Evolutionary conservation across 192 early-diverging fungal genomes (phyloP).

Genomic region (Cladochytrium replicatum): DNA sequence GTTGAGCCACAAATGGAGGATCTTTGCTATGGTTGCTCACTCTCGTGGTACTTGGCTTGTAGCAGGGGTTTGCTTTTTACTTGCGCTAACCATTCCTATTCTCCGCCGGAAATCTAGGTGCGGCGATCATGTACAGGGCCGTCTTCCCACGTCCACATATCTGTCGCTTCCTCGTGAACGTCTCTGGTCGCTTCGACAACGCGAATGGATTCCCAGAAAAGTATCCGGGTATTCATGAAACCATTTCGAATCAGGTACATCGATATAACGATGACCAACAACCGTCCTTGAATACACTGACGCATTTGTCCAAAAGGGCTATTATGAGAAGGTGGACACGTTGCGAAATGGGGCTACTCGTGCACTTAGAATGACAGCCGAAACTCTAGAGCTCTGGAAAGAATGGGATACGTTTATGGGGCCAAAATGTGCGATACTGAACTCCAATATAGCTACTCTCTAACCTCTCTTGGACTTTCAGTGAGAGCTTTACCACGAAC

Average conservation of each 20-base stretch:
- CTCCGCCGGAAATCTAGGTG: neutral
- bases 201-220: neutral
- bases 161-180: neutral
- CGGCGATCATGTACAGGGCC: neutral
- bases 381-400: neutral
- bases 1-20: conserved; percentile 18
- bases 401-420: neutral
- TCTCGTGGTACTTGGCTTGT: conserved; percentile 24
- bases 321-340: conserved; percentile 1
- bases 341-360: neutral
- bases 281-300: neutral
- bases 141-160: neutral
- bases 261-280: neutral
- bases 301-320: neutral
- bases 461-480: conserved; percentile 2
- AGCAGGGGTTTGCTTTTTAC: no score
- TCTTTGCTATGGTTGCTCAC: conserved; percentile 28
- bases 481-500: conserved; percentile 35
- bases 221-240: no score
- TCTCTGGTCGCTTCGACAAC: neutral
- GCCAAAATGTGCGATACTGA: neutral
- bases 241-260: neutral
- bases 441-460: neutral
- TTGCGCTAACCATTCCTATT: neutral
- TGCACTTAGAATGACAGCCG: neutral